Evolutionary conservation across 371 early-diverging fungal genomes (phyloP), one percentile per base, ranked within the genome.

Genomic region (Phascolomyces articulosus): DNA sequence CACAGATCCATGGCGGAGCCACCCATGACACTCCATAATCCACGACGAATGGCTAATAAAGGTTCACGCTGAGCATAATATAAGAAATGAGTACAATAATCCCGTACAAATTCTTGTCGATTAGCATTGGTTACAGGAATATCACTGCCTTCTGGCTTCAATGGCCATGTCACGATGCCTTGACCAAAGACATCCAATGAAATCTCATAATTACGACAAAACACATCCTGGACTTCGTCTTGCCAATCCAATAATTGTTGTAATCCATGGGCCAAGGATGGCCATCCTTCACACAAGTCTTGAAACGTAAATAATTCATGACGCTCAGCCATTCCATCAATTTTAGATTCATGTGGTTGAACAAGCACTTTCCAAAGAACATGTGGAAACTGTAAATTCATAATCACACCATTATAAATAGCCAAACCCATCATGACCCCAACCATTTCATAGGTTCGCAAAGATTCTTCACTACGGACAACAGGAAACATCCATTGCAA

Each of bases 391-490:
- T 92, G 94, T 15, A 97, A 74, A 68, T 96, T 95, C 53, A 99
- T 79, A 61, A 94, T 92, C 21, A 90, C 93, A 53, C 92, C 91
- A 73, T 99, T 96, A 79, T 96, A 96, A 6, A 99, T 90, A 28
- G 96, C 95, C 40, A 97, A 74, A 0, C 98, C 99, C 61, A 97
- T 89, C 68, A 99, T 84, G 1, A 93, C 88, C 21, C 99, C 99
- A 3, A 94, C 90, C 74, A 99, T 82, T 62, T 93, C 95, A 74
- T 91, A 98, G 76, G 84, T 84, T 2, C 77, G 68, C 1, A 68
- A 24, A 18, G 34, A 20, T 3, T 59, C 60, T 60, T 78, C 79
- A 16, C 44, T 61, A 6, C 62, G 62, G 8, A 58, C 29, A 0
- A 88, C 85, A 23, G 91, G 89, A 60, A 93, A 95, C 63, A 97